phyloP scores from a whole-genome alignment of 768 basidiomycete species.

The Amanita subjunquillea region DNA sequence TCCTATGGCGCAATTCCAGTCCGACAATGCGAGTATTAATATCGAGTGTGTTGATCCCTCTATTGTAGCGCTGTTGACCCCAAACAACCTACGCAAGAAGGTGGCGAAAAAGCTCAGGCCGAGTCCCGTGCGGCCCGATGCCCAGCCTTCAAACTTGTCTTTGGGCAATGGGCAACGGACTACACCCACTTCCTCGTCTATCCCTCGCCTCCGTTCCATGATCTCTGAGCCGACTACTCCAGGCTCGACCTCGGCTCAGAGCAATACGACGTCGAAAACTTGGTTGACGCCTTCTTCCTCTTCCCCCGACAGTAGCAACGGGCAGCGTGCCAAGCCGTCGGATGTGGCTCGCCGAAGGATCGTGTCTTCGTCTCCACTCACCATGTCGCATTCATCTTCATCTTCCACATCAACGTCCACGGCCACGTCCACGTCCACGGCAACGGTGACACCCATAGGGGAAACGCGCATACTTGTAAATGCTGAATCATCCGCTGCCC shows the following conservation, averaged over 20 bases:
- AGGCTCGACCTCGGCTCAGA: background rate
- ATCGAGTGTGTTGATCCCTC: conserved; percentile 52
- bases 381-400: background rate
- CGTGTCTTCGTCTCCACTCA: background rate
- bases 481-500: background rate
- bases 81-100: conserved; percentile 19
- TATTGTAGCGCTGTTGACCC: conserved; percentile 52
- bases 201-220: conserved; percentile 10
- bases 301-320: too few relatives aligned
- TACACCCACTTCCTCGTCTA: conserved; percentile 8
- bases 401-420: background rate
- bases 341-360: background rate
- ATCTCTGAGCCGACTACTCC: background rate
- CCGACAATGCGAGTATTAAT: conserved; percentile 40
- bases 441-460: too few relatives aligned
- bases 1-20: conserved; percentile 14
- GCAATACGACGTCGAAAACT: background rate
- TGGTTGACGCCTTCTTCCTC: background rate
- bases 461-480: background rate
- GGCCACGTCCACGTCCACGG: background rate
- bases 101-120: background rate
- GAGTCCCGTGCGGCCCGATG: background rate
- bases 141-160: background rate
- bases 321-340: background rate
- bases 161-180: background rate